Evolutionary conservation across 2,329 filamentous ascomycete genomes (phyloP).

Genomic region (Leptodontidium sp.): DNA sequence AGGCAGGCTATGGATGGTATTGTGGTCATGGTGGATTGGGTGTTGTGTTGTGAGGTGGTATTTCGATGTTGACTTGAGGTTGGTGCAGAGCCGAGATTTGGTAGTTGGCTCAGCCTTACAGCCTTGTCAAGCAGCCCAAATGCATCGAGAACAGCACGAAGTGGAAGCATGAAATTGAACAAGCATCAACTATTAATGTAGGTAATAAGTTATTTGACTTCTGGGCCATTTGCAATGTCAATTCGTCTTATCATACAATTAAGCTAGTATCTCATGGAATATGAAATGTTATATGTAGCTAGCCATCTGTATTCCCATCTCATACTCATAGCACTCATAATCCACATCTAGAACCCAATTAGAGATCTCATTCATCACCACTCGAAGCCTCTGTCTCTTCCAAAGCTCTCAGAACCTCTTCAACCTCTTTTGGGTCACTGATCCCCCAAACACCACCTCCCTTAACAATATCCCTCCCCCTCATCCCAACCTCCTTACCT

Average conservation of each 20-base stretch:
- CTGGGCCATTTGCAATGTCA: not conserved
- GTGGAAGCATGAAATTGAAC: not conserved
- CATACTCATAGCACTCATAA: conserved; percentile 4
- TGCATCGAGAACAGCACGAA: not conserved
- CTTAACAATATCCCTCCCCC: conserved; percentile 78
- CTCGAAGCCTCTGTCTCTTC: conserved; percentile 65
- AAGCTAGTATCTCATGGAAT: not conserved
- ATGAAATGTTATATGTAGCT: not conserved
- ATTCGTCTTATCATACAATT: conserved; percentile 11
- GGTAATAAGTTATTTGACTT: not conserved
- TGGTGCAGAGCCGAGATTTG: conserved; percentile 15
- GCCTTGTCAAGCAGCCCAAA: conserved; percentile 20
- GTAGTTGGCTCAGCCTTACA: conserved; percentile 29
- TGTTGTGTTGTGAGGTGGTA: conserved; percentile 16
- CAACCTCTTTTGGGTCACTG: conserved; percentile 79
- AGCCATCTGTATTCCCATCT: not conserved
- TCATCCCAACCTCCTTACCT: conserved; percentile 93
- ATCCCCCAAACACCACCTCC: conserved; percentile 95
- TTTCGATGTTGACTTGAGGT: conserved; percentile 19
- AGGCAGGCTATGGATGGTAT: conserved; percentile 90
- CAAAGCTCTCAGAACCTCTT: conserved; percentile 70
- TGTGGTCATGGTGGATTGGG: conserved; percentile 53
- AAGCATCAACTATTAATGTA: not conserved
- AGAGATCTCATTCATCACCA: conserved; percentile 40
- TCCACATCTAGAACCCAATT: not conserved